A percentile compares a stretch with the other conserved stretches of the same genome.
Evolutionary conservation across 2,329 filamentous ascomycete genomes (phyloP).

Genomic region (Paradendryphiella salina): DNA sequence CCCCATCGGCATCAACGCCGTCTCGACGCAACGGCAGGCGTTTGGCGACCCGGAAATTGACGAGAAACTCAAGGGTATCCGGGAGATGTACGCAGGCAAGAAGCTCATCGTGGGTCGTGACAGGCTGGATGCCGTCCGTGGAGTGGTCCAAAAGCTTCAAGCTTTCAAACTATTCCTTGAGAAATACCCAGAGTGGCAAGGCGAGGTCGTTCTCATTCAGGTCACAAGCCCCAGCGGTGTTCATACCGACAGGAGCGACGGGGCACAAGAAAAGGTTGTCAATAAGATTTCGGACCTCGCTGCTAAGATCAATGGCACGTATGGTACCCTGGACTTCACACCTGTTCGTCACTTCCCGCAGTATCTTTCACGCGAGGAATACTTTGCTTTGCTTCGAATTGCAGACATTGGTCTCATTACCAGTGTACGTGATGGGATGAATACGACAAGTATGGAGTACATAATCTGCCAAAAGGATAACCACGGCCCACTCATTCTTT

Average conservation of each 20-base stretch:
- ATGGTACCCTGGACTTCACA: conserved; percentile 83
- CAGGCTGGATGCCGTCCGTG: conserved; percentile 87
- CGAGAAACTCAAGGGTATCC: conserved; percentile 71
- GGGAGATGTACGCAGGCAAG: conserved; percentile 79
- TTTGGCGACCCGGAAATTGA: conserved; percentile 72
- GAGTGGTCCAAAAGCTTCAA: conserved; percentile 93
- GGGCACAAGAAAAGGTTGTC: conserved; percentile 76
- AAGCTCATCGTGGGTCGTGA: conserved; percentile 95
- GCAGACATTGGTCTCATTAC: conserved; percentile 94
- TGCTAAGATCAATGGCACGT: conserved; percentile 86
- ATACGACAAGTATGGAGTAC: conserved; percentile 94
- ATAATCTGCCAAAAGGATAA: conserved; percentile 87
- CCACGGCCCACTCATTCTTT: conserved; percentile 86
- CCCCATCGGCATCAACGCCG: conserved; percentile 91
- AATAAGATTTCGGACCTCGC: conserved; percentile 90
- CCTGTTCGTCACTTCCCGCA: conserved; percentile 95
- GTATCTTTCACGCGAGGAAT: conserved; percentile 86
- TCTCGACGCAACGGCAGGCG: conserved; percentile 72
- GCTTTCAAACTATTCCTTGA: conserved; percentile 93
- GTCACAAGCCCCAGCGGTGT: conserved; percentile 86
- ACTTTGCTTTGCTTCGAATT: conserved; percentile 88
- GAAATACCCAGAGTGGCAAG: conserved; percentile 86
- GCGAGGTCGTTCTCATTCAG: conserved; percentile 90
- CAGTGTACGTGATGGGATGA: conserved; percentile 95
- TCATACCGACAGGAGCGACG: conserved; percentile 71